Conservation (phyloP, 179 eudicot species). For the Monotropa hypopitys region DNA sequence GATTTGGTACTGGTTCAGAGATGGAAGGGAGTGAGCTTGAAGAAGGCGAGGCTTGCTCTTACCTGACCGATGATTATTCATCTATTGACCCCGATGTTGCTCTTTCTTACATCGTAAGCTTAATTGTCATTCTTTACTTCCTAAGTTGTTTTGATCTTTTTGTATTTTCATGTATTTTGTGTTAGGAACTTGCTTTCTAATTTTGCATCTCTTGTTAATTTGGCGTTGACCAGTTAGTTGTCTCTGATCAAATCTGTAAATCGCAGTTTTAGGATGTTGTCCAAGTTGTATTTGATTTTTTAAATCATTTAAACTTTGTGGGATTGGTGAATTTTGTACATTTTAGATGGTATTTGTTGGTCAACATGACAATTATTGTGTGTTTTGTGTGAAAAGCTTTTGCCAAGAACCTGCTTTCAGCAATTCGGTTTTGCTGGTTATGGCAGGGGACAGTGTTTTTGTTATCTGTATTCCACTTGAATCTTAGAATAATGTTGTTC, state of each 20-base stretch:
- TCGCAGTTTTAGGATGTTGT: not conserved
- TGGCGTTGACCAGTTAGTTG: constrained; percentile 1
- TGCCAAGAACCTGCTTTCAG: not conserved
- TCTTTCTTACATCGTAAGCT: constrained; percentile 82
- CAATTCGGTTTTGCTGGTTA: not conserved
- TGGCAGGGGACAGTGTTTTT: not conserved
- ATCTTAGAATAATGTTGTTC: not conserved
- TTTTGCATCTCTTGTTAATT: not conserved
- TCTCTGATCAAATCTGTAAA: constrained; percentile 10
- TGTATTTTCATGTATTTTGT: not conserved
- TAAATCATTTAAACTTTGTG: not conserved
- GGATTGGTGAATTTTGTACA: not conserved
- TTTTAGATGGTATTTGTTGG: not conserved
- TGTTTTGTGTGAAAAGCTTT: not conserved
- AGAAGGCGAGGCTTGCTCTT: constrained; percentile 80
- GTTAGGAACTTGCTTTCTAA: not conserved
- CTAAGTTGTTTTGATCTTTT: not conserved
- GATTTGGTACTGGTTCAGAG: constrained; percentile 29
- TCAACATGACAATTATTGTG: not conserved
- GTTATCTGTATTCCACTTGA: constrained; percentile 1
- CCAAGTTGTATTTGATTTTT: not conserved
- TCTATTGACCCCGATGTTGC: constrained; percentile 85
- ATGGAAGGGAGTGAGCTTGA: constrained; percentile 69
- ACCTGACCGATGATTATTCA: constrained; percentile 33
- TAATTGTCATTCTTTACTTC: constrained; percentile 1